Conservation (phyloP, 305 asterid species). For the Nicotiana rustica region DNA sequence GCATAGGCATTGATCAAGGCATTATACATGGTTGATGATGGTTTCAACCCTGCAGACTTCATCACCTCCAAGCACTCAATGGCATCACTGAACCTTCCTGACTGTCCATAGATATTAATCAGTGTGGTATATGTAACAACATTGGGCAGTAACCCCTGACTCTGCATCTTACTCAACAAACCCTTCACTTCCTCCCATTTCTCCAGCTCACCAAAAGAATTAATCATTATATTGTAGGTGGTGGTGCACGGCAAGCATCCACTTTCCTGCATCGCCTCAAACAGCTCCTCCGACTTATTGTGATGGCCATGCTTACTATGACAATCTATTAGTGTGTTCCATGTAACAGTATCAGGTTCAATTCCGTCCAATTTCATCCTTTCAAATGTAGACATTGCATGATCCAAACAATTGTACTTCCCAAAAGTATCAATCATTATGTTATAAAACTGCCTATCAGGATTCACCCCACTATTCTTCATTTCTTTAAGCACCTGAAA, state of each 20-base stretch:
- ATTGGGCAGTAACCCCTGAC: slow-evolving; percentile 83
- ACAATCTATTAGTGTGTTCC: slow-evolving; percentile 95
- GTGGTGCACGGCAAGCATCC: slow-evolving; percentile 80
- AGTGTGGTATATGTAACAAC: slow-evolving; percentile 92
- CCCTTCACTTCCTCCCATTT: slow-evolving; percentile 88
- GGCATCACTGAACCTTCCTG: slow-evolving; percentile 86
- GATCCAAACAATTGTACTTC: slow-evolving; percentile 84
- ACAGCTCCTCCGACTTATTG: slow-evolving; percentile 68
- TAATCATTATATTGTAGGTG: slow-evolving; percentile 88
- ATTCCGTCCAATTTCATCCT: slow-evolving; percentile 88
- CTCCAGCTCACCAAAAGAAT: slow-evolving; percentile 82
- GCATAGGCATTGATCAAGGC: slow-evolving; percentile 98
- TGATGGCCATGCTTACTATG: slow-evolving; percentile 84
- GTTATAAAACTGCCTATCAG: slow-evolving; percentile 83
- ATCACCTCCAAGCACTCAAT: slow-evolving; percentile 93
- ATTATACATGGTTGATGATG: slow-evolving; percentile 92
- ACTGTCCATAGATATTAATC: slow-evolving; percentile 81
- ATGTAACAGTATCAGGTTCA: slow-evolving; percentile 82
- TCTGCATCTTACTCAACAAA: slow-evolving; percentile 73
- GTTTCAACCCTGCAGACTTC: slow-evolving; percentile 88
- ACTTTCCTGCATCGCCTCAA: slow-evolving; percentile 72
- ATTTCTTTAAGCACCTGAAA: slow-evolving; percentile 95
- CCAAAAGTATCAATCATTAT: slow-evolving; percentile 96
- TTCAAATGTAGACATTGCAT: slow-evolving; percentile 80
- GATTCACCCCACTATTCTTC: slow-evolving; percentile 77